Conservation (phyloP, 805 yeast species). For the Lachancea mirantina region DNA sequence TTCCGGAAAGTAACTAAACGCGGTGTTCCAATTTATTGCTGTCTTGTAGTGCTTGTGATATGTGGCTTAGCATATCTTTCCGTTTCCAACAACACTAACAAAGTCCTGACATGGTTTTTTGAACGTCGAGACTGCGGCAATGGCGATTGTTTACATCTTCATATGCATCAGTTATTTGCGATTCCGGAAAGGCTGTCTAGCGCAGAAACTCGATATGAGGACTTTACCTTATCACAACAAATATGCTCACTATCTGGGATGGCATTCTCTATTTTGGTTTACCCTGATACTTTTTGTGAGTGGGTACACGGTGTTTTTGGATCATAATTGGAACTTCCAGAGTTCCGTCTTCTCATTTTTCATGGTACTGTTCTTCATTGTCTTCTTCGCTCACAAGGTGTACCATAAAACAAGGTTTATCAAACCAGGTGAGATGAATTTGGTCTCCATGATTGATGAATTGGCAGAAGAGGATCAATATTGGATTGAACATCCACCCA, state of each 20-base stretch:
- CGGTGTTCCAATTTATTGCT: conserved; percentile 5
- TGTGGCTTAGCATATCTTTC: conserved; percentile 60
- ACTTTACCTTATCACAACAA: conserved; percentile 52
- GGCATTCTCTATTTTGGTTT: conserved; percentile 44
- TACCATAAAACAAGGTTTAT: conserved; percentile 2
- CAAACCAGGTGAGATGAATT: conserved; percentile 3
- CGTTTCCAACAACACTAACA: conserved; percentile 42
- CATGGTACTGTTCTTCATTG: conserved; percentile 5
- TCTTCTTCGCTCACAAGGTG: conserved; percentile 1
- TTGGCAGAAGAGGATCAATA: conserved; percentile 7
- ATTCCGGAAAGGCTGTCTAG: conserved; percentile 34
- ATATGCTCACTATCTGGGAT: conserved; percentile 53
- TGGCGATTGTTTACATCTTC: conserved; percentile 61
- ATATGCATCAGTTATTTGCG: conserved; percentile 54
- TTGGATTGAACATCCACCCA: conserved; percentile 6
- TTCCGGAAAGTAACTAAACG: conserved; percentile 37
- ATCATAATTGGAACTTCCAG: conserved; percentile 3
- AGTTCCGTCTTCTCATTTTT: conserved; percentile 4
- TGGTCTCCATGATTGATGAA: conserved; percentile 3
- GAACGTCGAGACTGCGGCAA: conserved; percentile 61
- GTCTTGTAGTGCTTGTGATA: conserved; percentile 28
- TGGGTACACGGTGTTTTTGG: conserved; percentile 39
- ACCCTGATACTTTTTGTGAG: conserved; percentile 52
- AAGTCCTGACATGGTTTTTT: conserved; percentile 56
- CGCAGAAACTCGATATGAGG: conserved; percentile 45